These are phyloP conservation scores for Trichosporon coremiiforme DNA, from an alignment of 1,284 basidiomycete genomes.

Conservation along the genomic window DNA sequence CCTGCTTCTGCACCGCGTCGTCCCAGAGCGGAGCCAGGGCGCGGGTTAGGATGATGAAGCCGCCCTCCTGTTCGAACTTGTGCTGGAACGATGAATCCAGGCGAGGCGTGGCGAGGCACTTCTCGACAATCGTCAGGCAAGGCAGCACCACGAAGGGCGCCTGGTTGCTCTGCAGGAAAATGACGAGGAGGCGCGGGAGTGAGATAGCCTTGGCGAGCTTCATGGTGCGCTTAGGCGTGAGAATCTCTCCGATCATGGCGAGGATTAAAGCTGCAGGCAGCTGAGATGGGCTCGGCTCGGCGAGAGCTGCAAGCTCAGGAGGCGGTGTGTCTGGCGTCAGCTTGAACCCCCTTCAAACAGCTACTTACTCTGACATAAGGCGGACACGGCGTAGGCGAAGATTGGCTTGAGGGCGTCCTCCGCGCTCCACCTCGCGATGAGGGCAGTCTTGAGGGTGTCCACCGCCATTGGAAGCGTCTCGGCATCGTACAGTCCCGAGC, in stretches of 20 bases:
- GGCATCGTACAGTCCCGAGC: constrained; percentile 70
- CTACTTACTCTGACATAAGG: constrained; percentile 68
- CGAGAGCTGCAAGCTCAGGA: constrained; percentile 21
- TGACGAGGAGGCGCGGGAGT: constrained; percentile 54
- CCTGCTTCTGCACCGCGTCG: constrained; percentile 40
- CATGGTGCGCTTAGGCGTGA: constrained; percentile 39
- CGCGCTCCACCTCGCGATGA: constrained; percentile 50
- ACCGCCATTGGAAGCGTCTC: constrained; percentile 64
- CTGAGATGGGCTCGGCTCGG: constrained; percentile 44
- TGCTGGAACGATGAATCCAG: constrained; percentile 47
- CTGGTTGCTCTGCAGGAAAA: constrained; percentile 54
- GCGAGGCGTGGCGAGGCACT: constrained; percentile 43
- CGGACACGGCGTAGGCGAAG: constrained; percentile 80
- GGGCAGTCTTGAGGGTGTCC: constrained; percentile 40
- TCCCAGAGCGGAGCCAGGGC: constrained; percentile 48
- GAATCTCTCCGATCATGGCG: constrained; percentile 43
- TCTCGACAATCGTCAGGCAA: constrained; percentile 48
- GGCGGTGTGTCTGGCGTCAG: constrained; percentile 23
- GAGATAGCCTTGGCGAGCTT: constrained; percentile 54
- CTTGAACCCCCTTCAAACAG: background rate
- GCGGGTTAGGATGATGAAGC: constrained; percentile 49
- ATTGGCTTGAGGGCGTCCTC: constrained; percentile 72
- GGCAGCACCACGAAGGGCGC: constrained; percentile 48
- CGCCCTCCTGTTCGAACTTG: constrained; percentile 54
- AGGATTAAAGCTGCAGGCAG: constrained; percentile 46